Percentiles rank a stretch among this genome's conserved stretches.
Conservation (phyloP, 208 protist genomes). For the Trypanosoma scelopori region DNA sequence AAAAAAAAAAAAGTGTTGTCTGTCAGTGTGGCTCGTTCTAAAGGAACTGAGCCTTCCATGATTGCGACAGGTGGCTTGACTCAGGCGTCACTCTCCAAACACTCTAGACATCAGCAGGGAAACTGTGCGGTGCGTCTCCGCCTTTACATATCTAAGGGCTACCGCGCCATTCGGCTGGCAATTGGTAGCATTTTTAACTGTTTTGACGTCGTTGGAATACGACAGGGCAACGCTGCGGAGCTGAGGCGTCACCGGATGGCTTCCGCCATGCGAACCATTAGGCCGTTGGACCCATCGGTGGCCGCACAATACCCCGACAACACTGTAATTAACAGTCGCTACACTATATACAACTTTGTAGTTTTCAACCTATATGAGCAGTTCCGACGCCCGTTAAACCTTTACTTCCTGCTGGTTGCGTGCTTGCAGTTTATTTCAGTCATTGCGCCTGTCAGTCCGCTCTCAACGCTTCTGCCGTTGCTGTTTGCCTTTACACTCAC, state of each 20-base stretch:
- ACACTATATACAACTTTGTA: constrained; percentile 94
- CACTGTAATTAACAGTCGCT: constrained; percentile 92
- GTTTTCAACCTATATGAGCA: constrained; percentile 96
- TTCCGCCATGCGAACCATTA: constrained; percentile 41
- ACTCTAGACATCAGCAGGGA: not conserved
- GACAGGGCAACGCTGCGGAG: not conserved
- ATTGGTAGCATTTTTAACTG: not conserved
- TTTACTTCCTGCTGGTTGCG: constrained; percentile 96
- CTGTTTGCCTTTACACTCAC: constrained; percentile 93
- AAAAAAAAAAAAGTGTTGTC: no score
- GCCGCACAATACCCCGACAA: constrained; percentile 77
- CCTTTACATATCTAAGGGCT: not conserved
- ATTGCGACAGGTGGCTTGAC: no score
- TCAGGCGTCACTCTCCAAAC: not conserved
- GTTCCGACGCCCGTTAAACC: constrained; percentile 94
- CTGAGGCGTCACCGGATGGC: not conserved
- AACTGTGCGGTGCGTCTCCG: not conserved
- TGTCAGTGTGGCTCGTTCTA: no score
- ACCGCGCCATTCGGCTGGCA: not conserved
- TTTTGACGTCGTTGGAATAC: not conserved
- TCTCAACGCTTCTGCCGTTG: constrained; percentile 91
- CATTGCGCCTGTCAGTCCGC: constrained; percentile 92
- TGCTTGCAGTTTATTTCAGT: constrained; percentile 90
- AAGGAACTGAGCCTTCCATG: no score
- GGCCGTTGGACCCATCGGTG: constrained; percentile 37